A percentile compares a stretch with the other conserved stretches of the same genome.
Conservation (phyloP, 1,139 yeast genomes). For the Taiozyma sp. region DNA sequence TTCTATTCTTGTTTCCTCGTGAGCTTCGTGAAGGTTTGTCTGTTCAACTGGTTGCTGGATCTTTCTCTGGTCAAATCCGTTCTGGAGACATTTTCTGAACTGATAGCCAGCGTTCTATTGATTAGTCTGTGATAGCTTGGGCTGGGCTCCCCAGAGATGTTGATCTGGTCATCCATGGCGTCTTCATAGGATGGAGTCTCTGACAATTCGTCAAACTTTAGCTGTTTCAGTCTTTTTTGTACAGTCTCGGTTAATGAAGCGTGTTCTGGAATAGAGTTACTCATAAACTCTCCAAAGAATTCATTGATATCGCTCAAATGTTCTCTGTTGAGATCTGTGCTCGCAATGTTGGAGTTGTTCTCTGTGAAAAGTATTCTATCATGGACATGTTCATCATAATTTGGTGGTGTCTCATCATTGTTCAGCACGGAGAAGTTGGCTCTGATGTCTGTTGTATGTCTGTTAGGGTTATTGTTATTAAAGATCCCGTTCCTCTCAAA, state of each 20-base stretch:
- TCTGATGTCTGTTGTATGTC: slow-evolving; percentile 1
- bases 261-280: background rate
- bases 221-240: slow-evolving; percentile 9
- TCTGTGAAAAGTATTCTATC: slow-evolving; percentile 52
- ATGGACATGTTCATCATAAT: slow-evolving; percentile 70
- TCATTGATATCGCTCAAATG: background rate
- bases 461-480: slow-evolving; percentile 1
- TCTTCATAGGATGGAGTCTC: slow-evolving; percentile 35
- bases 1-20: background rate
- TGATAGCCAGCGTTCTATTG: background rate
- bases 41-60: background rate
- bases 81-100: background rate
- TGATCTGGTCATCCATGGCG: slow-evolving; percentile 28
- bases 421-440: slow-evolving; percentile 84
- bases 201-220: slow-evolving; percentile 27
- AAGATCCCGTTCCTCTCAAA: slow-evolving; percentile 22
- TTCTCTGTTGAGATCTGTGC: background rate
- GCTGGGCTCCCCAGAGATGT: slow-evolving; percentile 26
- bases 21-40: background rate
- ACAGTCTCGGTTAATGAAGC: background rate
- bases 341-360: slow-evolving; percentile 4
- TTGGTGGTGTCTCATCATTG: slow-evolving; percentile 79
- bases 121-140: slow-evolving; percentile 26
- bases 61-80: background rate
- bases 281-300: background rate